A percentile compares a stretch with the other conserved stretches of the same genome.
Conservation (phyloP, 768 basidiomycete species). For the Suillus bovinus region DNA sequence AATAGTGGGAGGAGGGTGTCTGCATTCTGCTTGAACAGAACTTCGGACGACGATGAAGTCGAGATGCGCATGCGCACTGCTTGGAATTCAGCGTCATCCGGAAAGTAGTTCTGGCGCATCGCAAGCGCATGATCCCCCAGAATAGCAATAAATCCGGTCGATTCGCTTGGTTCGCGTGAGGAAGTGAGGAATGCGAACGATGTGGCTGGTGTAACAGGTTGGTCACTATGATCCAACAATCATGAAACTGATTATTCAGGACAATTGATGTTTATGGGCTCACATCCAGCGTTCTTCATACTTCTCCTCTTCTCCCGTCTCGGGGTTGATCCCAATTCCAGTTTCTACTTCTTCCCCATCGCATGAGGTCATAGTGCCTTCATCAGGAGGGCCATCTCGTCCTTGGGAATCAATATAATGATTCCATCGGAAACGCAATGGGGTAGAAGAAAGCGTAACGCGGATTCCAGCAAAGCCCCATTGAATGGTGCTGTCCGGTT, state of each 20-base stretch:
- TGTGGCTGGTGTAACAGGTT: constrained; percentile 10
- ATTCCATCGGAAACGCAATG: constrained; percentile 18
- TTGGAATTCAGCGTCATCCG: neutral
- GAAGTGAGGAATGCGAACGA: constrained; percentile 22
- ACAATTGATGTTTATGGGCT: neutral
- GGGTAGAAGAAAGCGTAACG: constrained; percentile 10
- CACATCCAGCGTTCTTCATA: constrained; percentile 27
- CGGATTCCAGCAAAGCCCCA: constrained; percentile 20
- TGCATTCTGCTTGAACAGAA: constrained; percentile 1
- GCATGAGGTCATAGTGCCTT: constrained; percentile 15
- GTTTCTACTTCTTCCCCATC: constrained; percentile 19
- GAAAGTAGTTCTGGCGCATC: constrained; percentile 8
- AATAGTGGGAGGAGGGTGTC: neutral
- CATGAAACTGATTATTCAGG: neutral
- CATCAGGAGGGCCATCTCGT: constrained; percentile 12
- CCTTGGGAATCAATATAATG: constrained; percentile 20
- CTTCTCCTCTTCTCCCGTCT: constrained; percentile 15
- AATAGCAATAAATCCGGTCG: constrained; percentile 22
- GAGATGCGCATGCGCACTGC: constrained; percentile 1
- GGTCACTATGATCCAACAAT: constrained; percentile 10
- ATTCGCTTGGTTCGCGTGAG: constrained; percentile 8
- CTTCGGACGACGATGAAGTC: neutral
- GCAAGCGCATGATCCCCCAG: constrained; percentile 20
- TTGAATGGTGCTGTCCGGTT: constrained; percentile 4
- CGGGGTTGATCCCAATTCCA: constrained; percentile 14